phyloP scores from a whole-genome alignment of 2,329 filamentous ascomycete genomes.

The Tricladium varicosporioides region DNA sequence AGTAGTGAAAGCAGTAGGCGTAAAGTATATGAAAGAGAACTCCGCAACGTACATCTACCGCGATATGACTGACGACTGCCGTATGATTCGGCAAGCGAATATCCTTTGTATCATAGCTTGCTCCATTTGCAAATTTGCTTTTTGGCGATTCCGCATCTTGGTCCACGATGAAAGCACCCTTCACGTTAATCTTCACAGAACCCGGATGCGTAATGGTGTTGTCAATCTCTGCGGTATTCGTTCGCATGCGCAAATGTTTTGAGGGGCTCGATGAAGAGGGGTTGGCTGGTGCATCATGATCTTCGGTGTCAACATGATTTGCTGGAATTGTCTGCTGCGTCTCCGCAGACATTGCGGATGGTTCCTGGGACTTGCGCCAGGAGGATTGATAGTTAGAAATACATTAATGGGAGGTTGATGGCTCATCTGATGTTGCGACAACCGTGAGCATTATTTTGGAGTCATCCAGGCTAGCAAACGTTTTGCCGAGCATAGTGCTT shows the following conservation, averaged over 20 bases:
- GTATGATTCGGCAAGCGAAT: slow-evolving; percentile 97
- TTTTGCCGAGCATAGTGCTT: background rate
- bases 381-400: slow-evolving; percentile 6
- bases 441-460: background rate
- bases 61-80: slow-evolving; percentile 92
- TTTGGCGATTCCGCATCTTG: slow-evolving; percentile 61
- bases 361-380: slow-evolving; percentile 22
- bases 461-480: background rate
- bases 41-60: slow-evolving; percentile 80
- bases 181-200: slow-evolving; percentile 90
- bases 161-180: slow-evolving; percentile 94
- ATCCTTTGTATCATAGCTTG: slow-evolving; percentile 75
- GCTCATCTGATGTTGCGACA: background rate
- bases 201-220: slow-evolving; percentile 55
- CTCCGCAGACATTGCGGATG: slow-evolving; percentile 25
- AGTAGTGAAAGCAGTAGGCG: background rate
- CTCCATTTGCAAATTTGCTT: slow-evolving; percentile 40
- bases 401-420: slow-evolving; percentile 11
- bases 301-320: background rate
- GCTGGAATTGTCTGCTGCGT: slow-evolving; percentile 15
- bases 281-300: slow-evolving; percentile 15
- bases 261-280: slow-evolving; percentile 12
- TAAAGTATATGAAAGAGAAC: background rate
- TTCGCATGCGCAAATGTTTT: slow-evolving; percentile 26
- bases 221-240: slow-evolving; percentile 37